A percentile compares a stretch with the other conserved stretches of the same genome.
Conservation (phyloP, 1,284 basidiomycete genomes). For the Cryptococcus sp. region DNA sequence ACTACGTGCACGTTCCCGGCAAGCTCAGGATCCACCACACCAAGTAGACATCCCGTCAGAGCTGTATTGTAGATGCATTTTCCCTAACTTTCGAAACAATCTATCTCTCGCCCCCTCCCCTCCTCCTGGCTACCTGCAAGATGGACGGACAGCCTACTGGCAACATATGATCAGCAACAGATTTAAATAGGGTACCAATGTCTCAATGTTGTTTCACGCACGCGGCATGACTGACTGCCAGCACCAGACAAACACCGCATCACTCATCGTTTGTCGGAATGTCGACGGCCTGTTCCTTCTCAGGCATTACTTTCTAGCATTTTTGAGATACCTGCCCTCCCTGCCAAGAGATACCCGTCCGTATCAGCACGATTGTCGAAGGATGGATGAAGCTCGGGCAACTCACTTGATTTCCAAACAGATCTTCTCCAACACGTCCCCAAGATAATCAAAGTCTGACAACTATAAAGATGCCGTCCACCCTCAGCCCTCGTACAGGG, state of each 20-base stretch:
- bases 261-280: no score
- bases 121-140: no score
- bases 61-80: constrained; percentile 5
- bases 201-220: no score
- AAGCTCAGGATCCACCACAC: constrained; percentile 85
- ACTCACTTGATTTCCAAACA: constrained; percentile 31
- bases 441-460: constrained; percentile 45
- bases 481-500: not conserved
- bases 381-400: not conserved
- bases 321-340: not conserved
- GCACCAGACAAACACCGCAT: no score
- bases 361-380: no score
- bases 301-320: not conserved
- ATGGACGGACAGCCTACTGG: no score
- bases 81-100: no score
- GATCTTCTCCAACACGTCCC: constrained; percentile 30
- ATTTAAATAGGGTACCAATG: no score
- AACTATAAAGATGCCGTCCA: constrained; percentile 23
- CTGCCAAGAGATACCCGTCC: not conserved
- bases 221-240: no score
- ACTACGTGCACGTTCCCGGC: constrained; percentile 78
- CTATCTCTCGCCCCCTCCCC: no score
- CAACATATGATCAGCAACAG: no score
- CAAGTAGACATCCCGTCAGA: constrained; percentile 63
- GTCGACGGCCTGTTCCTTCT: not conserved